Percentiles rank a stretch among this genome's conserved stretches.
Conservation (phyloP, 768 basidiomycete genomes). For the Suillus decipiens region DNA sequence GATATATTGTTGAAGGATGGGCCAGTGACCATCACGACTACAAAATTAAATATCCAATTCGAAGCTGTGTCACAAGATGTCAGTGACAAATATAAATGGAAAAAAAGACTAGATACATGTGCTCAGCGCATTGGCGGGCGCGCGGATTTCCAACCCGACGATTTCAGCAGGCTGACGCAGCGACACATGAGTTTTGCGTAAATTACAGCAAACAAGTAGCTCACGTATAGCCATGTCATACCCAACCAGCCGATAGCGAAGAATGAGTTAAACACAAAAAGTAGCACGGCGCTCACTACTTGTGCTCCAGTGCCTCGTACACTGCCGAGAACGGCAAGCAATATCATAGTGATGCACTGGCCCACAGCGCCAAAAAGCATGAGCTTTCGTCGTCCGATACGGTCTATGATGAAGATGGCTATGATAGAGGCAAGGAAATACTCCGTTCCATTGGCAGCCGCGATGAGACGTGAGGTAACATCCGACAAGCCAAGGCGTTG, state of each 20-base stretch:
- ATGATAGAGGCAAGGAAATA: constrained; percentile 71
- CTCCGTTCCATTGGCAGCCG: constrained; percentile 71
- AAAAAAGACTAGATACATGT: constrained; percentile 37
- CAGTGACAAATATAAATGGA: not conserved
- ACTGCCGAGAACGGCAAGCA: constrained; percentile 60
- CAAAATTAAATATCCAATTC: constrained; percentile 62
- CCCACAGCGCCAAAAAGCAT: constrained; percentile 73
- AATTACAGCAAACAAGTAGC: constrained; percentile 16
- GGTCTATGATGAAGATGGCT: constrained; percentile 72
- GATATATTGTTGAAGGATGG: constrained; percentile 59
- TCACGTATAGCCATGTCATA: constrained; percentile 70
- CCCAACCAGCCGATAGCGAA: constrained; percentile 73
- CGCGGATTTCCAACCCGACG: constrained; percentile 60
- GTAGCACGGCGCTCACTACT: constrained; percentile 51
- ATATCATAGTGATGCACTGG: constrained; percentile 56
- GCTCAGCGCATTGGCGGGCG: constrained; percentile 63
- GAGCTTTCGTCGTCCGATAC: constrained; percentile 69
- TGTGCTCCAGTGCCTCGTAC: constrained; percentile 49
- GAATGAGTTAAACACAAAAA: constrained; percentile 74
- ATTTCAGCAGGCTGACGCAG: constrained; percentile 59
- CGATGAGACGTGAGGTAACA: constrained; percentile 59
- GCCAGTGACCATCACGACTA: constrained; percentile 61
- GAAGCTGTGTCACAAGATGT: constrained; percentile 21
- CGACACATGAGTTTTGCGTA: not conserved
- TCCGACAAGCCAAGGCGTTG: constrained; percentile 60